Conservation (phyloP, 371 early-diverging fungal species). For the Lichtheimia hyalospora region DNA sequence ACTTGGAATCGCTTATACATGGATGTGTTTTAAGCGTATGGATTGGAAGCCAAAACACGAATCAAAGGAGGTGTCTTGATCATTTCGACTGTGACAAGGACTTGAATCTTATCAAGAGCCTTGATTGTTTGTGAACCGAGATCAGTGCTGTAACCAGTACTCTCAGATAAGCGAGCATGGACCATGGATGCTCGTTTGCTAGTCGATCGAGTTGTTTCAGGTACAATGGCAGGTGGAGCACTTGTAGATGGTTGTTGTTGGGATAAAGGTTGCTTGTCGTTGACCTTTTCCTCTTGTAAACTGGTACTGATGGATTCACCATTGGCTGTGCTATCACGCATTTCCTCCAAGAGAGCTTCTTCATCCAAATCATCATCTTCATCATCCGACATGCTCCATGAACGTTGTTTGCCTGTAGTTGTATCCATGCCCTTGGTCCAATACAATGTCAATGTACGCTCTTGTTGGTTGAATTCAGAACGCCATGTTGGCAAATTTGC, state of each 20-base stretch:
- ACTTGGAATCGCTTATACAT: neutral
- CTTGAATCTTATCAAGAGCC: conserved; percentile 60
- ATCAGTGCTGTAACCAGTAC: conserved; percentile 37
- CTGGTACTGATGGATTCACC: neutral
- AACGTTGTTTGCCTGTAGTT: conserved; percentile 27
- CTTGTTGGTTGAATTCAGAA: conserved; percentile 35
- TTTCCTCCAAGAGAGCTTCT: conserved; percentile 28
- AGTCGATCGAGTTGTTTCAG: conserved; percentile 23
- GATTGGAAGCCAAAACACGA: conserved; percentile 67
- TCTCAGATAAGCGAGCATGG: conserved; percentile 36
- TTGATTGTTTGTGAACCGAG: conserved; percentile 59
- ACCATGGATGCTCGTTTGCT: conserved; percentile 41
- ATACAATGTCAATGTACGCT: conserved; percentile 43
- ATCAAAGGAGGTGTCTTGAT: conserved; percentile 69
- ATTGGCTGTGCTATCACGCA: conserved; percentile 12
- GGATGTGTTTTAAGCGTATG: conserved; percentile 41
- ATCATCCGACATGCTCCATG: conserved; percentile 33
- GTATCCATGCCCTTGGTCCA: conserved; percentile 52
- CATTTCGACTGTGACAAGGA: conserved; percentile 62
- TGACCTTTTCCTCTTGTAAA: neutral
- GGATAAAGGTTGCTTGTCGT: neutral
- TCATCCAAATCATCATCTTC: conserved; percentile 38
- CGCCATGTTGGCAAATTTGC: conserved; percentile 39
- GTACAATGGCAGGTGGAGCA: conserved; percentile 7
- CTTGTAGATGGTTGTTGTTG: neutral